Evolutionary conservation across 805 yeast genomes (phyloP), one percentile per base, ranked within the genome.

Genomic region (Zygotorulaspora danielsina): DNA sequence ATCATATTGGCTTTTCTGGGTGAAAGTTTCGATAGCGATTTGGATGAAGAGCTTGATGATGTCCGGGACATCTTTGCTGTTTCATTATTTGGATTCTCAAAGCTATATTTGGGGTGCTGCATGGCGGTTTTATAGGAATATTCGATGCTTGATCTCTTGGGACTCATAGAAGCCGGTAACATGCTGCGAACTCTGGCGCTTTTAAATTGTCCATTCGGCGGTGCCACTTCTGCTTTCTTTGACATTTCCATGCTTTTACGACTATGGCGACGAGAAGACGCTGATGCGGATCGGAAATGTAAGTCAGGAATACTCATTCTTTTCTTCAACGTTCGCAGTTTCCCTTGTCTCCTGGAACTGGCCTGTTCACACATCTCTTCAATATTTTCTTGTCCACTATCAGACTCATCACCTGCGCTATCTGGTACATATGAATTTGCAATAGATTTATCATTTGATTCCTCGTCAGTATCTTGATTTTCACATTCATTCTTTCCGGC

Each of bases 241-340:
- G 41, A 35, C 13, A 18, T 32, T 28, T 30, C 44, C 35, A 22
- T n/a, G 18, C 38, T 41, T 19, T 15, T 39, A 18, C 29, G 37
- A 19, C 30, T 22, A 33, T 34, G 45, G 20, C 19, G 41, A 6
- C 29, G 38, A 18, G 43, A 38, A 19, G 36, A 37, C 25, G 32
- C 28, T 17, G 36, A 37, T 24, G 32, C 28, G 4, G 33, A 32
- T 30, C 38, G 46, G 18, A 49, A 42, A n/a, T 41, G 44, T n/a
- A 53, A 34, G 17, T 54, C 58, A 6, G 55, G 45, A 7, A 50
- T 43, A 25, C 53, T 50, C 34, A 57, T 51, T 20, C 49, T 51
- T 28, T 46, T 44, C 39, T 41, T 50, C 21, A 57, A 22, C 20
- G 46, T 39, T 31, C 51, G 52, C 36, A 57, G 45, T 39, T 42